Base-by-base conservation (phyloP, 2,329 filamentous ascomycete species). In the Trichoderma sp. region DNA sequence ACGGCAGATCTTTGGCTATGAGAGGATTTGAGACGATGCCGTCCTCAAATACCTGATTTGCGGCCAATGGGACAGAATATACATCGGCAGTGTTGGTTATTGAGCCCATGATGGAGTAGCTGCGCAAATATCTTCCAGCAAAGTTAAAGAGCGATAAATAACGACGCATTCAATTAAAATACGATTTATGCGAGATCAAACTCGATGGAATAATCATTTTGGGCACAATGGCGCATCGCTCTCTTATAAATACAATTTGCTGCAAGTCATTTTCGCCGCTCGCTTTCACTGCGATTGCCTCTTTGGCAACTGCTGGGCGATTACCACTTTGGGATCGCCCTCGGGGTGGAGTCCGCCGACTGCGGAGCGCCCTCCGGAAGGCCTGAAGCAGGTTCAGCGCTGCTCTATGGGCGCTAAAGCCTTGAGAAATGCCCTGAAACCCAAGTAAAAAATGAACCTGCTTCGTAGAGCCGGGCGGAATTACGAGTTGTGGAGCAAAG, bases 31-130 rank as follows among this genome's bases (percentile, higher is more conserved):
- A 55, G 2, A 68, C 8, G 16, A 68, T 56, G 24, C 57, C 58
- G 5, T 61, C 40, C 5, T 62, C 35, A 29, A 29, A 68, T 13
- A 62, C 47, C 31, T 43, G 52, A 62, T 53, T 62, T 57, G 66
- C 64, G 27, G 58, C 61, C 19, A n/a, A 52, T n/a, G 60, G 57
- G 53, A 43, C 66, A 8, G 66, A 68, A 21, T 68, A 68, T 43
- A 4, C 29, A n/a, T 53, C 16, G 21, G 47, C 47, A 31, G 24
- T 40, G 8, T 10, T 40, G 1, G 27, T 47, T 43, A 31, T 37
- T 14, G 35, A 40, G 4, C 33, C 52, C 49, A 56, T 56, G 19
- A 16, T 33, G 61, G 24, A 56, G 31, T n/a, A 43, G 16, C 24
- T 59, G 35, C n/a, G 14, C 16, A 5, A 13, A 5, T n/a, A n/a